phyloP scores from a whole-genome alignment of 306 rosid species.

The Quercus engelmannii region DNA sequence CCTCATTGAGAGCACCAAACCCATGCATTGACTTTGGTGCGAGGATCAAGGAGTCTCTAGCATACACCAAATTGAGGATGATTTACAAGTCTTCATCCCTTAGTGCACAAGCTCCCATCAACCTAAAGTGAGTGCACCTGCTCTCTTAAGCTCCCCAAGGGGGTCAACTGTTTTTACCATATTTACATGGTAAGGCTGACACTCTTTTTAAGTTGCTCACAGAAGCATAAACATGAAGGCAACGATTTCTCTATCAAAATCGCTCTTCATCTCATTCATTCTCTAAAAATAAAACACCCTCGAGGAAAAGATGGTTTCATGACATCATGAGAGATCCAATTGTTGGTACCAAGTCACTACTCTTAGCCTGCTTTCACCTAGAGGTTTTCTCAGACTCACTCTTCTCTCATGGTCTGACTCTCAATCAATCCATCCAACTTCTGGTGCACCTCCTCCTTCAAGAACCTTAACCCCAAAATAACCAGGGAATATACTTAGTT shows the following conservation, averaged over 20 bases:
- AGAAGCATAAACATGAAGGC: background rate
- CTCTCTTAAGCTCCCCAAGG: background rate
- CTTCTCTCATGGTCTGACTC: background rate
- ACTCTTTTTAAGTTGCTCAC: background rate
- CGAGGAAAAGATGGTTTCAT: background rate
- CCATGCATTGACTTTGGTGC: no score
- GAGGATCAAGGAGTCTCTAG: background rate
- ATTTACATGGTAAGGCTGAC: background rate
- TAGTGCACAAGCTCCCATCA: background rate
- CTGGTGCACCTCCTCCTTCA: background rate
- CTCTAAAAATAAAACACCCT: background rate
- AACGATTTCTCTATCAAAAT: background rate
- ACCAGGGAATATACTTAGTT: background rate
- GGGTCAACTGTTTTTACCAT: background rate
- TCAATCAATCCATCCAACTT: background rate
- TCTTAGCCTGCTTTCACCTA: background rate
- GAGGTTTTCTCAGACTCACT: background rate
- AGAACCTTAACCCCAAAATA: background rate
- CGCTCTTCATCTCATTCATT: background rate
- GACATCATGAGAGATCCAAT: background rate
- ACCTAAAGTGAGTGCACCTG: background rate
- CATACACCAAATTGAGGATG: background rate
- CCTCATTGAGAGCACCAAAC: no score
- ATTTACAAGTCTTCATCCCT: background rate
- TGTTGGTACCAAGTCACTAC: background rate